These are phyloP conservation scores for Crepidotus variabilis DNA, from an alignment of 768 basidiomycete genomes.

Conservation along the genomic window DNA sequence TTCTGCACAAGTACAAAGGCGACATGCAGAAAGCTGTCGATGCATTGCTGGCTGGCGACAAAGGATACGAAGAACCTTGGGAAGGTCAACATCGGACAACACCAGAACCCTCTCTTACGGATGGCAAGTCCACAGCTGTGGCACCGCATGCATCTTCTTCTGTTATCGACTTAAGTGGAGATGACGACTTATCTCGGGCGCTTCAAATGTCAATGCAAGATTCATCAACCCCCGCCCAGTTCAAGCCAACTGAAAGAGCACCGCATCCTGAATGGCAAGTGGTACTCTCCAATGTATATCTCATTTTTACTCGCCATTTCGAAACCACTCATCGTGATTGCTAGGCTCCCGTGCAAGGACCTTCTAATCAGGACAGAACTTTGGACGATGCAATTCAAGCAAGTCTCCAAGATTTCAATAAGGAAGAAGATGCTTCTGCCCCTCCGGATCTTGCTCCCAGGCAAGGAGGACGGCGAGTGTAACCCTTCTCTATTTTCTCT, in stretches of 20 bases:
- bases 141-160: slow-evolving; percentile 24
- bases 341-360: slow-evolving; percentile 27
- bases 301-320: slow-evolving; percentile 1
- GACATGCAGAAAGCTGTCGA: slow-evolving; percentile 53
- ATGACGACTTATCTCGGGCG: slow-evolving; percentile 48
- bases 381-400: slow-evolving; percentile 71
- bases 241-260: slow-evolving; percentile 58
- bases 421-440: slow-evolving; percentile 48
- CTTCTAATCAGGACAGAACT: slow-evolving; percentile 52
- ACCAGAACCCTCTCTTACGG: slow-evolving; percentile 22
- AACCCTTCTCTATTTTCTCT: background rate
- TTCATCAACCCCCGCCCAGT: slow-evolving; percentile 33
- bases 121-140: slow-evolving; percentile 16
- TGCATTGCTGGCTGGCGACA: slow-evolving; percentile 51
- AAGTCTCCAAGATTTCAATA: slow-evolving; percentile 57
- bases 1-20: slow-evolving; percentile 58
- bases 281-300: slow-evolving; percentile 60
- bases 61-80: slow-evolving; percentile 29
- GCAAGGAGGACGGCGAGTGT: slow-evolving; percentile 54
- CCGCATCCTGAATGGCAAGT: slow-evolving; percentile 68
- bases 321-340: slow-evolving; percentile 10
- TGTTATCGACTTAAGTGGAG: slow-evolving; percentile 60
- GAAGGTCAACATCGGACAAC: slow-evolving; percentile 22
- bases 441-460: slow-evolving; percentile 47
- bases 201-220: slow-evolving; percentile 50